Evolutionary conservation across 2,329 filamentous ascomycete species (phyloP), one percentile per base, ranked within the genome.

Genomic region (Beauveria medogensis): DNA sequence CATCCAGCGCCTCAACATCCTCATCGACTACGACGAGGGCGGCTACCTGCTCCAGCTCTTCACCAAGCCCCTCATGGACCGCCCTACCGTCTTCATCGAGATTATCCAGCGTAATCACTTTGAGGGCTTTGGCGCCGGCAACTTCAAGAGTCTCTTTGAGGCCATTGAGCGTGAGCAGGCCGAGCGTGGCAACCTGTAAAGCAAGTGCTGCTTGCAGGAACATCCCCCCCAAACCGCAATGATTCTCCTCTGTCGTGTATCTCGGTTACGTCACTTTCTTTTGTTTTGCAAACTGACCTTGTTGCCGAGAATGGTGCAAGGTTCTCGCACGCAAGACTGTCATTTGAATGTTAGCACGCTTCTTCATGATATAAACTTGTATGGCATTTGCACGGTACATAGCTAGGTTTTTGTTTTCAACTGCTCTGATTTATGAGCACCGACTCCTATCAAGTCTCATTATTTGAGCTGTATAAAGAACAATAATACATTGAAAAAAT

Each of bases 101-200:
- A 96, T 97, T 68, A 97, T 97, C 68, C 92, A 97, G 79, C 80
- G 92, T 61, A 88, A 95, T 68, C 87, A 91, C 65, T 97, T 97
- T 73, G 87, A 89, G 37, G 93, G 93, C 0, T 97, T 97, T 68
- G 92, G 93, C 4, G 93, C 92, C 0, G 93, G 93, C 1, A 97
- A 97, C 74, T 97, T 97, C 78, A 96, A 92, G 84, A 92, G 88
- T 63, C 70, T 97, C 68, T 97, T 97, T 69, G 92, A 97, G 80
- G 92, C 93, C 3, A 95, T 97, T 72, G 93, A 97, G 81, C 80
- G 92, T 55, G 92, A 97, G 74, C 93, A 97, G 80, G 91, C 86
- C 51, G 80, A 89, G 73, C 81, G 92, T 60, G 92, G 93, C 1
- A 97, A 96, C 71, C 72, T 96, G 75, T 90, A 75, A 75, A 50